Evolutionary conservation across 257 asterid genomes (phyloP).

Genomic region (Verbena officinalis): DNA sequence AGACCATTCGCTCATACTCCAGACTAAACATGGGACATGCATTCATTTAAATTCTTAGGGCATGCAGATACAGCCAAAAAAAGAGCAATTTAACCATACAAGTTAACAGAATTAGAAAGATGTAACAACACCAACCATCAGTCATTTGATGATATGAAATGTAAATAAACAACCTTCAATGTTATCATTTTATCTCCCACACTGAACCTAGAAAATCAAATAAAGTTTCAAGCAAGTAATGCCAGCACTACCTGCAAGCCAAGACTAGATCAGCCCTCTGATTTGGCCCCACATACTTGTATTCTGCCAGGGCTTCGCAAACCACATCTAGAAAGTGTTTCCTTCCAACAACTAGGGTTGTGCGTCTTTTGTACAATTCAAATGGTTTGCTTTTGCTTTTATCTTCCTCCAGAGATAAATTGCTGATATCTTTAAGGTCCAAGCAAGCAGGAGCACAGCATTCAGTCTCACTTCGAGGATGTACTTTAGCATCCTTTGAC

Average conservation of each 20-base stretch:
- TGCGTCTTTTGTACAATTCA: slow-evolving; percentile 89
- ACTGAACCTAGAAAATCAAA: slow-evolving; percentile 18
- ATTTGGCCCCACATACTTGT: slow-evolving; percentile 92
- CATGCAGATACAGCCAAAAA: not conserved
- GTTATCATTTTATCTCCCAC: slow-evolving; percentile 1
- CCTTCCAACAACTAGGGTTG: slow-evolving; percentile 73
- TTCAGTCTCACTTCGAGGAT: slow-evolving; percentile 48
- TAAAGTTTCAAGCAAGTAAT: slow-evolving; percentile 7
- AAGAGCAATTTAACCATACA: slow-evolving; percentile 14
- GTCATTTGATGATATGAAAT: not conserved
- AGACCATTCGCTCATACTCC: slow-evolving; percentile 1
- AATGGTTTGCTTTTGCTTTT: slow-evolving; percentile 59
- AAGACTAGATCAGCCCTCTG: slow-evolving; percentile 89
- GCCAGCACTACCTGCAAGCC: slow-evolving; percentile 87
- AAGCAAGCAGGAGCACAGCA: slow-evolving; percentile 31
- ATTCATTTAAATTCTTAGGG: not conserved
- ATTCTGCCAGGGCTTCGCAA: slow-evolving; percentile 85
- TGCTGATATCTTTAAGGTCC: slow-evolving; percentile 40
- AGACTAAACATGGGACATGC: not conserved
- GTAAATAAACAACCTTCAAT: not conserved
- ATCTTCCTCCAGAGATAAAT: slow-evolving; percentile 40
- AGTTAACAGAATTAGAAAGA: slow-evolving; percentile 2
- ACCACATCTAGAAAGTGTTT: slow-evolving; percentile 72
- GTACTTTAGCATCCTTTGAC: slow-evolving; percentile 44
- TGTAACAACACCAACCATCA: slow-evolving; percentile 5